Evolutionary conservation across 148 eudicot genomes (phyloP), one percentile per base, ranked within the genome.

Genomic region (Fagopyrum esculentum): DNA sequence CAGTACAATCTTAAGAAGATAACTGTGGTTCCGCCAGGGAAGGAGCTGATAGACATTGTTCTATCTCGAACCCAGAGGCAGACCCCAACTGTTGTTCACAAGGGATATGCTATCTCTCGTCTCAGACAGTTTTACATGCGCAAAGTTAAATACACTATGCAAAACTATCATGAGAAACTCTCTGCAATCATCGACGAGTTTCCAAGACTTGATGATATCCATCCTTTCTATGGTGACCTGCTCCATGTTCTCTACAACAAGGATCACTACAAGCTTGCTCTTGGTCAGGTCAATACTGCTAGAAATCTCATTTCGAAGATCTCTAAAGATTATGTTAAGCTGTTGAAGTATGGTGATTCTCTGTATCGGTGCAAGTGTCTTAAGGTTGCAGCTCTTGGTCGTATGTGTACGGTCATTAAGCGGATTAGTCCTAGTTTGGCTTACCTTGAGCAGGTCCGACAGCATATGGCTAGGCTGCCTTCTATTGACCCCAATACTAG

Each of bases 181-280:
- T 89, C 98, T 60, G 91, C 94, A 61, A 93, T 93, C 80, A 93
- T 93, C n/a, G 97, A 91, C 5, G 98, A 93, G 82, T 93, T 93
- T 76, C 98, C 98, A 6, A 83, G 97, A 68, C 92, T 93, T 6
- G 90, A 88, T 73, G 94, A 84, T 69, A 89, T 93, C 82, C 98
- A 93, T 70, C 98, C 98, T 75, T 93, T 93, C 80, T 93, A 93
- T 63, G 97, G 98, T 9, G 98, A 93, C 69, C 92, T 93, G 56
- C 90, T 91, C 66, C 92, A 93, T 83, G 97, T 93, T 56, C 88
- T 93, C 8, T 93, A 91, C 80, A 93, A 93, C 78, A 93, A 93
- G 79, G 98, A 93, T 80, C 97, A 93, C 76, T 93, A 93, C 93
- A 93, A 93, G 77, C 97, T 93, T 80, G 98, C 98, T 30, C 93